Evolutionary conservation across 306 rosid genomes (phyloP), one percentile per base, ranked within the genome.

Genomic region (Vigna unguiculata): DNA sequence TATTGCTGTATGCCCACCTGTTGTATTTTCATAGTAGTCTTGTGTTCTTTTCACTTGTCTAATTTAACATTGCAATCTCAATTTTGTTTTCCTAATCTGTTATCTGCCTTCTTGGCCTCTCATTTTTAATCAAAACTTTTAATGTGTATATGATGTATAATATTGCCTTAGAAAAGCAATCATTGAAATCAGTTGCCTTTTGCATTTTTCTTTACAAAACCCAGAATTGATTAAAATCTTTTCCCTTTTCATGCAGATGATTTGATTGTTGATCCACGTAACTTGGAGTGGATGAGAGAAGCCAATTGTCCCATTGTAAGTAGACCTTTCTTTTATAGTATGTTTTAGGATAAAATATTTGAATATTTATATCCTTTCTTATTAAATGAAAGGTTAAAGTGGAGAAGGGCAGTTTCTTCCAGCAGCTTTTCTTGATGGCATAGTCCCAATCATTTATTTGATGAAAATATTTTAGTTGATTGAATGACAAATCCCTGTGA

Each of bases 251-350:
- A 19, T 81, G 15, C 77, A 95, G 99, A 92, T 87, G 97, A 95
- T 85, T 89, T 95, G 83, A 87, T 95, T 84, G 99, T 95, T 74
- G 97, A 95, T 87, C 99, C 97, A 52, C 92, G 91, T 71, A 92
- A 90, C 82, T 74, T 95, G 47, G 97, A 90, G 85, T 95, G 97
- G 97, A 82, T 92, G 83, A 88, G 97, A 82, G 97, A 92, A 83
- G 93, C 97, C 80, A 88, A 84, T 71, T 92, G 97, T 85, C 99
- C 97, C 52, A 86, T 92, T 54, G 99, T 95, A 90, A 89, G 97
- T 88, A 59, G 72, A 69, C 38, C 32, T 40, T 69, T 75, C 73
- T 63, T 74, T 43, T 60, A 58, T 19, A 1, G 13, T 5, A 78
- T 66, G 48, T 66, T 80, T 66, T 32, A 45, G 17, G 38, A 73